Evolutionary conservation across 1,139 yeast species (phyloP).

Genomic region (Yamadazyma epiphylla): DNA sequence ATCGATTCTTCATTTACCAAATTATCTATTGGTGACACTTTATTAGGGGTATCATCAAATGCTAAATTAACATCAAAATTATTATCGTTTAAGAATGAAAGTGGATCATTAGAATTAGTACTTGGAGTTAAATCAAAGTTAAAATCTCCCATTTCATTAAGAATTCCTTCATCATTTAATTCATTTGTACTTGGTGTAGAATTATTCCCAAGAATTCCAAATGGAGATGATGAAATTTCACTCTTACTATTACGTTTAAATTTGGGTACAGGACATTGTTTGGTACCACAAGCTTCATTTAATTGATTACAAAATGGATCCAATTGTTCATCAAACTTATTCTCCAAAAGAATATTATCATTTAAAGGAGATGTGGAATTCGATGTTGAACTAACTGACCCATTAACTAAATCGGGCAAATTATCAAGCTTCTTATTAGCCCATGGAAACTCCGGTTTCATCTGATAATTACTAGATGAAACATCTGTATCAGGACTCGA

Average conservation of each 20-base stretch:
- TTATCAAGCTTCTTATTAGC: slow-evolving; percentile 10
- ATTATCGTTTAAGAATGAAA: slow-evolving; percentile 42
- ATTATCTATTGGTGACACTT: slow-evolving; percentile 25
- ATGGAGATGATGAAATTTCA: too few species aligned
- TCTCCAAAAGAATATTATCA: slow-evolving; percentile 28
- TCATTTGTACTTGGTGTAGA: too few species aligned
- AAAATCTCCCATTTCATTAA: slow-evolving; percentile 3
- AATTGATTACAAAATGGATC: slow-evolving; percentile 73
- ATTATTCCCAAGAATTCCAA: too few species aligned
- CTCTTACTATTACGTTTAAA: slow-evolving; percentile 15
- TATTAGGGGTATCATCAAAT: slow-evolving; percentile 23
- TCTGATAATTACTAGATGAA: slow-evolving; percentile 13
- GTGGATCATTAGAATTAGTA: slow-evolving; percentile 27
- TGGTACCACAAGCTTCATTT: slow-evolving; percentile 83
- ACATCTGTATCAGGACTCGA: slow-evolving; percentile 20
- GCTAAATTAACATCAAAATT: slow-evolving; percentile 52
- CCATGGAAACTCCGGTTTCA: slow-evolving; percentile 35
- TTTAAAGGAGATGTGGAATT: slow-evolving; percentile 39
- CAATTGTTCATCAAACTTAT: slow-evolving; percentile 38
- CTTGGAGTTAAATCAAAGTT: slow-evolving; percentile 16
- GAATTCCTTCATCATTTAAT: neutral
- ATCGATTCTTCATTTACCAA: slow-evolving; percentile 62
- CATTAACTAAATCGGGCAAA: slow-evolving; percentile 31
- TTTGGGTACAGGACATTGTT: slow-evolving; percentile 64
- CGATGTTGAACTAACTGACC: slow-evolving; percentile 22